Evolutionary conservation across 768 basidiomycete genomes (phyloP), one percentile per base, ranked within the genome.

Genomic region (Lactifluus subvellereus): DNA sequence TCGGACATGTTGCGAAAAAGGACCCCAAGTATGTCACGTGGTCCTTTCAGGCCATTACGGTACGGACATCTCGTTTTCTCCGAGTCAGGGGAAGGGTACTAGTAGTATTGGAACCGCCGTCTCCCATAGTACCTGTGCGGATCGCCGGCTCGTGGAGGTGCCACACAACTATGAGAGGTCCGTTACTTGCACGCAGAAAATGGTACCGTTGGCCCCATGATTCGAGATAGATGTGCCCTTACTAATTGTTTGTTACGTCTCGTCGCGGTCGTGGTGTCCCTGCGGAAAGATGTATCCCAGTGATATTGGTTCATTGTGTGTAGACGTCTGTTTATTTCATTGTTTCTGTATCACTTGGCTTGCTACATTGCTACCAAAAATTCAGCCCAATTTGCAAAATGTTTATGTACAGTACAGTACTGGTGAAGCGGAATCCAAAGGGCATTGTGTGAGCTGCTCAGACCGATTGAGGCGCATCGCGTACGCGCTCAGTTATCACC

Each of bases 1-100:
- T n/a, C n/a, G n/a, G 97, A 98, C 76, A 97, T 99, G 91, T 79
- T 99, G 69, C 91, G n/a, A n/a, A 98, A 73, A 98, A 98, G 74
- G 97, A 97, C 14, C 97, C 97, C 20, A 99, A 98, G 97, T 95
- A 72, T 74, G 91, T 79, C 60, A 59, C 66, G 48, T 42, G 48
- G 61, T 45, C 62, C 30, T 20, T 64, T 51, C 64, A 35, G 27
- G 37, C 30, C 30, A 18, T 4, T 27, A n/a, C n/a, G n/a, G n/a
- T 22, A 27, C 38, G 14, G 27, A 32, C 32, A 11, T 38, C 54
- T 61, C 35, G 33, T 14, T 32, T 67, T 20, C 64, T 66, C 73
- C 98, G 96, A 97, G 98, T 99, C 79, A 99, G 91, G 70, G 97
- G 96, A 71, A 84, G 96, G 68, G 97, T 22, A 22, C 22, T 22